These are phyloP conservation scores for Coniochaeta hoffmannii DNA, from an alignment of 2,329 filamentous ascomycete species.

Conservation along the genomic window DNA sequence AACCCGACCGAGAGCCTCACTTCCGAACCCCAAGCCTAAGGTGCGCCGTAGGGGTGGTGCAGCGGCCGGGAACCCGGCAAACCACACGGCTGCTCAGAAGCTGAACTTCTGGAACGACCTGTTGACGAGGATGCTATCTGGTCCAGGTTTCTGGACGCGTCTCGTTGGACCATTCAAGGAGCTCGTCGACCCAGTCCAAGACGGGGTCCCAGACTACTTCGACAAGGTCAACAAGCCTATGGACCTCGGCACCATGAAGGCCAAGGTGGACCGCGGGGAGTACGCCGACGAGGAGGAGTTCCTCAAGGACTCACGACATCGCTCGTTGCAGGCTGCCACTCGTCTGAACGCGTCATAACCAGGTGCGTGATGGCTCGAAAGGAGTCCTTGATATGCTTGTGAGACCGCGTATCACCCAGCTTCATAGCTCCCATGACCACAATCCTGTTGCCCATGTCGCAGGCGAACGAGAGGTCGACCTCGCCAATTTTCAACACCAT, in stretches of 20 bases:
- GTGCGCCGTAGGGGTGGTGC: slow-evolving; percentile 22
- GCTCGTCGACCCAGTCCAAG: slow-evolving; percentile 20
- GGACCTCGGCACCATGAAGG: slow-evolving; percentile 54
- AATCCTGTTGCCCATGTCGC: no score
- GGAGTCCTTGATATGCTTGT: no score
- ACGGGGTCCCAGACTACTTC: slow-evolving; percentile 55
- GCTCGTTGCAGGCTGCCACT: no score
- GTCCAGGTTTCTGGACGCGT: slow-evolving; percentile 61
- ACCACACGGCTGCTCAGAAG: slow-evolving; percentile 35
- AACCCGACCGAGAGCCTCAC: slow-evolving; percentile 19
- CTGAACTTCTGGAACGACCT: slow-evolving; percentile 52
- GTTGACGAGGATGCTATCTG: slow-evolving; percentile 52
- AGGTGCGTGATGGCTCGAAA: no score
- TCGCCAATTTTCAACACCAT: no score
- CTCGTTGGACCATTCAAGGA: slow-evolving; percentile 55
- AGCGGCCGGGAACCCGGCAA: slow-evolving; percentile 15
- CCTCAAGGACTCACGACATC: slow-evolving; percentile 42
- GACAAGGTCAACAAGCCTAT: slow-evolving; percentile 54
- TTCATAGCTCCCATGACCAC: no score
- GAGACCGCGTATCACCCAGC: no score
- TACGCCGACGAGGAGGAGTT: slow-evolving; percentile 49
- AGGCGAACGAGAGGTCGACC: no score
- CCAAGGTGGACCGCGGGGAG: slow-evolving; percentile 47
- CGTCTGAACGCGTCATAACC: no score
- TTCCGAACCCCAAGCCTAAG: slow-evolving; percentile 20